Evolutionary conservation across 179 eudicot species (phyloP), one percentile per base, ranked within the genome.

Genomic region (Corrigiola litoralis): DNA sequence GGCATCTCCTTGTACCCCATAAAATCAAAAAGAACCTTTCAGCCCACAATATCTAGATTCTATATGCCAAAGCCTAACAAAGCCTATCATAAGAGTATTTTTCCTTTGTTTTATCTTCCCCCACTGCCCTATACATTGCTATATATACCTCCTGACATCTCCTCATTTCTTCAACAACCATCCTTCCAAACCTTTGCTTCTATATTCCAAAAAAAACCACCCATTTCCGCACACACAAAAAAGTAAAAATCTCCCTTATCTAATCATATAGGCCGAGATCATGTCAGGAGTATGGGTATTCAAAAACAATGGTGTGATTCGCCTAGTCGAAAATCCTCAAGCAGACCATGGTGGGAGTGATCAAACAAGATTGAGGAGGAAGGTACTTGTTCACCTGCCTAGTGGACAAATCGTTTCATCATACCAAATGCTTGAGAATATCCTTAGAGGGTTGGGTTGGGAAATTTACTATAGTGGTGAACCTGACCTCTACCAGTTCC

Each of bases 281-380:
- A 68, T 73, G 77, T 73, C 77, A 3, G 77, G 77, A 28, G 77
- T 73, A 4, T 73, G 77, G 77, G 64, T 67, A 4, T 73, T 73
- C 58, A 73, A 72, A 31, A 72, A 71, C 23, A 71, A 73, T 17
- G 77, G 77, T 1, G 77, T 73, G 46, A 73, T 73, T 36, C 59
- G 69, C 4, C 68, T 73, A 2, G 77, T 73, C 65, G 73, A 73
- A 40, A 73, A 73, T 10, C 77, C 78, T 4, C 73, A 73, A 18
- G 77, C 69, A 2, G 77, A 73, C 1, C 63, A 61, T 2, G 65
- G 69, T 7, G 48, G 61, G 0, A 33, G 58, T 31, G 69, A 73
- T 17, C 77, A 73, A 27, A 61, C 69, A 10, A 62, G 77, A 41
- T 16, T 51, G 11, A 56, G 69, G 50, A 61, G 40, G 52, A 74